Conservation (phyloP, 768 basidiomycete genomes). For the Pulveroboletus sp. region DNA sequence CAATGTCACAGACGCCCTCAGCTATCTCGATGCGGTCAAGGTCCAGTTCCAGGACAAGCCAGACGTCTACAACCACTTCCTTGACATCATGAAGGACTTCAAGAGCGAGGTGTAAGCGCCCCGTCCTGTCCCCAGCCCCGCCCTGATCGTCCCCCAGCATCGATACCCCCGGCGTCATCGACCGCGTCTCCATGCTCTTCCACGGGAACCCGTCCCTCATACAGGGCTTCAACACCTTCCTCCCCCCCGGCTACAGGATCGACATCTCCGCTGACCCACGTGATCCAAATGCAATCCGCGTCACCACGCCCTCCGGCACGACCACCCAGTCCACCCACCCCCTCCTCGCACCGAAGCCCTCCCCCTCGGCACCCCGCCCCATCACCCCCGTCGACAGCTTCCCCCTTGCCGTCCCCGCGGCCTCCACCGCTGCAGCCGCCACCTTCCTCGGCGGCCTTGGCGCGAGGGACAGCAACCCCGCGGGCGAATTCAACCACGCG, state of each 20-base stretch:
- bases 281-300: conserved; percentile 71
- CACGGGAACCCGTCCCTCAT: conserved; percentile 87
- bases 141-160: conserved; percentile 51
- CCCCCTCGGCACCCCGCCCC: conserved; percentile 49
- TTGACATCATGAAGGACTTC: conserved; percentile 99
- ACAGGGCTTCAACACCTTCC: conserved; percentile 96
- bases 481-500: conserved; percentile 85
- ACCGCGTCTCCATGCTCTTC: conserved; percentile 90
- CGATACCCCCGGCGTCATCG: conserved; percentile 96
- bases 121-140: not conserved
- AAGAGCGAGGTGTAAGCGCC: conserved; percentile 84
- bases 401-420: conserved; percentile 44
- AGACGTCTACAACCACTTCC: conserved; percentile 89
- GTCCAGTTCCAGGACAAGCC: conserved; percentile 85
- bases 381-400: conserved; percentile 51
- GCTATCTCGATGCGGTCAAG: conserved; percentile 93
- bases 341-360: conserved; percentile 26
- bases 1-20: conserved; percentile 90
- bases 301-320: conserved; percentile 75
- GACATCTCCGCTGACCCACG: conserved; percentile 71
- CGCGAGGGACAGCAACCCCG: conserved; percentile 48
- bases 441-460: conserved; percentile 61
- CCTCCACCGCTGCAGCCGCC: conserved; percentile 57
- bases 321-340: conserved; percentile 59
- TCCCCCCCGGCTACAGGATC: conserved; percentile 92